phyloP scores from a whole-genome alignment of 495 filamentous ascomycete genomes.

The Bathelium albidoporum region DNA sequence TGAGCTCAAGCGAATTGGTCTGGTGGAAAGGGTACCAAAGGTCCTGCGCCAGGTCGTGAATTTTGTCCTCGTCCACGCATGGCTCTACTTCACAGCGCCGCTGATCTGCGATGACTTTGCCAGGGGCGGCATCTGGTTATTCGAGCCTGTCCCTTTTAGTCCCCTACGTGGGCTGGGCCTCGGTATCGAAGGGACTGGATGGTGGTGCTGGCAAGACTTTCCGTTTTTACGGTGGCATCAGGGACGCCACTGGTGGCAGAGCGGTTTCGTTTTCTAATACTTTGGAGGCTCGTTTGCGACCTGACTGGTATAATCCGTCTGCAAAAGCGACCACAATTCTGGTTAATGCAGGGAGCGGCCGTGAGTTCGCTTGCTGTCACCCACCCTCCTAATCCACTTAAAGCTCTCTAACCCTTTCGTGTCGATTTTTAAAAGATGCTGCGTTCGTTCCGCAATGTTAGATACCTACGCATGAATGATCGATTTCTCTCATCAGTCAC shows the following conservation, averaged over 20 bases:
- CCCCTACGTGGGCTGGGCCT: constrained; percentile 28
- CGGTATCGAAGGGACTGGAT: constrained; percentile 27
- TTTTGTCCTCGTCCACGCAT: constrained; percentile 28
- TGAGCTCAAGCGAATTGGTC: constrained; percentile 10
- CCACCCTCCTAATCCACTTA: no score
- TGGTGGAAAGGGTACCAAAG: constrained; percentile 17
- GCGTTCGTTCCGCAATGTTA: no score
- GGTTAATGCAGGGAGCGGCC: no score
- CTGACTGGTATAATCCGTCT: no score
- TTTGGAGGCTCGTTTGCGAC: no score
- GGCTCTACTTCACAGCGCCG: constrained; percentile 30
- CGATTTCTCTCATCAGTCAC: no score
- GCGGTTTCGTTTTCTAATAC: constrained; percentile 26
- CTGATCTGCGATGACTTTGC: constrained; percentile 34
- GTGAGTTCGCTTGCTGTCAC: no score
- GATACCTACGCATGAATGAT: no score
- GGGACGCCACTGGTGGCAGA: constrained; percentile 30
- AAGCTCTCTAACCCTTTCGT: no score
- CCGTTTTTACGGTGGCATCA: constrained; percentile 18
- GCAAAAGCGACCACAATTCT: no score
- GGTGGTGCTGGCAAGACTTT: constrained; percentile 27
- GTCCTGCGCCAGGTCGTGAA: constrained; percentile 17
- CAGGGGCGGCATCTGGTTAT: constrained; percentile 32
- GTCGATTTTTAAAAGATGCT: no score
- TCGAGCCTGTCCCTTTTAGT: constrained; percentile 32